Evolutionary conservation across 495 filamentous ascomycete species (phyloP), one percentile per base, ranked within the genome.

Genomic region (Aspergillus panamensis): DNA sequence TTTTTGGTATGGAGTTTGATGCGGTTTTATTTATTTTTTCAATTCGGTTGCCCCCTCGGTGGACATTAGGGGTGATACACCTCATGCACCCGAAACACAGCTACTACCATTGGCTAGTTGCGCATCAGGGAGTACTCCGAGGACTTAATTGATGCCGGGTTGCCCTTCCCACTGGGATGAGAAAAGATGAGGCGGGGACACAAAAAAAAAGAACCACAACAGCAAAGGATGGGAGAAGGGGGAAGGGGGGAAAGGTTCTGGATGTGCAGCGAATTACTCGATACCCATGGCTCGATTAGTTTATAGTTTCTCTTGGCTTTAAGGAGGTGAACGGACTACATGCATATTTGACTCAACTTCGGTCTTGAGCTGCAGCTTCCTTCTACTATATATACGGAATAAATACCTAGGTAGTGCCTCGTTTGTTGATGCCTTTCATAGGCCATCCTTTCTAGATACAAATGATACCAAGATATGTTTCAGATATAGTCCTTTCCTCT

Each of bases 251-350:
- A 17, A 43, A 52, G 51, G 21, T 54, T 63, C 25, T 37, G 59
- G 53, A 54, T 57, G 55, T 51, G 54, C 58, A 55, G 64, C 55
- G 58, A 25, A 63, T 53, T 65, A 60, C 68, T 73, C 65, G 65
- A 73, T 74, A 71, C 70, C 72, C 69, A 67, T 68, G 65, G 59
- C 65, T 69, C 62, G 55, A 62, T 62, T 66, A 19, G 40, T 37
- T 48, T 53, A 48, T 47, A 25, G 14, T 19, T 48, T 53, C 19
- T 30, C 20, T 52, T 50, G 21, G 32, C 55, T 51, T 21, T 44
- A 48, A 33, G n/a, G n/a, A 30, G 53, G n/a, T n/a, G 31, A 19
- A 19, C 16, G 19, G 35, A 25, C 25, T 25, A 25, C 25, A 25
- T 25, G 25, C 2, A 25, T 25, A 25, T 25, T 25, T 25, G 25